Base-by-base conservation (phyloP, 345 rosid species). In the Stellera chamaejasme region DNA sequence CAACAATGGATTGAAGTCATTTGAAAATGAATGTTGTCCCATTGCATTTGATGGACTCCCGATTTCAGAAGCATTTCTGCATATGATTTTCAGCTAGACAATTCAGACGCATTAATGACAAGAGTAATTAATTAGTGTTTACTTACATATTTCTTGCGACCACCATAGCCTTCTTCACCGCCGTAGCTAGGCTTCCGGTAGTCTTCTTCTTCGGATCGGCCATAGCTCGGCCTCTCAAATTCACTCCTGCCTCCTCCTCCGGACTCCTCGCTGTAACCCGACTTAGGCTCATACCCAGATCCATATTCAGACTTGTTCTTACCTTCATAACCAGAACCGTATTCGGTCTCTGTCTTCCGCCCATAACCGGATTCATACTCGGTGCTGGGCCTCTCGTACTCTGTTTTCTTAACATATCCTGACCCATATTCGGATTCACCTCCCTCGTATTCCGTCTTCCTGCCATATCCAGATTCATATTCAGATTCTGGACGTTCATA, bases 61-160 rank as follows among this genome's bases (percentile, higher is more conserved):
- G 5, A 32, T 32, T 32, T 32, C 39, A 32, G 39, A 32, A 4
- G 7, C 3, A 32, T 32, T 32, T 32, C 39, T 8, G 9, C 39
- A 32, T 32, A 32, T 32, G 9, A 5, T 32, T 32, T 9, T 3
- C 5, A 8, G n/a, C 50, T 10, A 13, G 50, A 46, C 11, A 16
- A 46, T 13, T 1, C 23, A 19, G 23, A 19, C 23, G 23, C 23
- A 46, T 46, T 12, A 46, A 46, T 13, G 6, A 46, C 11, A 13
- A 13, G 39, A 32, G 39, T 4, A 32, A 32, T 32, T 32, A 32
- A 8, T 8, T 32, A 32, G 39, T 54, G 45, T 2, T 2, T 13
- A 69, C 84, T 82, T 50, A 93, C 99, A 73, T 93, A 71, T 77
- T 85, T 86, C 82, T 86, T 88, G 77, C 95, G 90, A 50, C 91